Evolutionary conservation across 2,329 filamentous ascomycete species (phyloP), one percentile per base, ranked within the genome.

Genomic region (Colletotrichum navitas): DNA sequence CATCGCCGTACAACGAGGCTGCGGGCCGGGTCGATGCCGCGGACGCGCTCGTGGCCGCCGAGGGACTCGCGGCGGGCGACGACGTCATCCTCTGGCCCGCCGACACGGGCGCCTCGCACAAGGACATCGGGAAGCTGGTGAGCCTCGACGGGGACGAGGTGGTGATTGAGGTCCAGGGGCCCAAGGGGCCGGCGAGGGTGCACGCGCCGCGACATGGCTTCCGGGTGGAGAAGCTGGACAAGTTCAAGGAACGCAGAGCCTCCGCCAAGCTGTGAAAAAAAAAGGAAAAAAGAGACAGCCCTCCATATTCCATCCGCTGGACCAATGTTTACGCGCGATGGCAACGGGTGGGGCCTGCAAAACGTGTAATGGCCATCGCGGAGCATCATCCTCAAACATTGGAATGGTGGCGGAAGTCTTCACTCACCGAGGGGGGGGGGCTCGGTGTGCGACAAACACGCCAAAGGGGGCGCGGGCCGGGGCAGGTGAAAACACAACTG

Each of bases 141-240:
- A 83, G 83, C 34, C 76, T 93, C 62, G 83, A 83, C 54, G 77
- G 77, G 29, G 80, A 83, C 56, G 89, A 92, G 82, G 83, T 90
- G 10, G 89, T 91, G 1, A 82, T 92, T 72, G 86, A 89, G 77
- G 84, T 85, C 18, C 77, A 79, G 68, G 82, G 81, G 3, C 79
- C 80, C 70, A 80, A 79, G 34, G 82, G 82, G 14, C 78, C 76
- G 55, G 80, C 92, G 26, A 83, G 85, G 65, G 80, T 93, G 43
- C 90, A 93, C 81, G 86, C 87, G 66, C 91, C 90, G 8, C 84
- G 90, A 74, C 86, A 87, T 77, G 86, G 87, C 29, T 92, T 91
- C 78, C 82, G 84, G 71, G 79, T 90, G 54, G 76, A 74, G 67
- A 83, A 82, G 72, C 54, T 68, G 52, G 68, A 63, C 5, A 68